Conservation (phyloP, 805 yeast species). For the Tetrapisispora nanseiensis region DNA sequence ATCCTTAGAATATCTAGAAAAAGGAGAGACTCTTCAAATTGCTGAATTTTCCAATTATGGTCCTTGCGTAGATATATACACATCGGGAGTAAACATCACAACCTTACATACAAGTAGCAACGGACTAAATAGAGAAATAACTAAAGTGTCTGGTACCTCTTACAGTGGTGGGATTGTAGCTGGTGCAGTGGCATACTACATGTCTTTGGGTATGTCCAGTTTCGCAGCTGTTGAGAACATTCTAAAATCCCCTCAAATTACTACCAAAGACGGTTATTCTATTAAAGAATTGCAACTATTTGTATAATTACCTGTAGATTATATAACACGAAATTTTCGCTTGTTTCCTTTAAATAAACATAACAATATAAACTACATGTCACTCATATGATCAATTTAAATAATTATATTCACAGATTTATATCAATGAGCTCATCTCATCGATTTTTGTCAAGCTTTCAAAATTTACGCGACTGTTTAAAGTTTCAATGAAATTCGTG, state of each 20-base stretch:
- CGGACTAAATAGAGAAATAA: constrained; percentile 29
- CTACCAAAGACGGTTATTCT: neutral
- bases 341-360: too few relatives aligned
- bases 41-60: constrained; percentile 92
- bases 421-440: neutral
- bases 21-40: constrained; percentile 33
- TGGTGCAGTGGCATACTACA: constrained; percentile 36
- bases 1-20: constrained; percentile 47
- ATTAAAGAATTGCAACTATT: constrained; percentile 1
- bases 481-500: neutral
- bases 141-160: constrained; percentile 55
- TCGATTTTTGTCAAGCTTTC: neutral
- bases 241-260: neutral
- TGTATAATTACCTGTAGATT: neutral
- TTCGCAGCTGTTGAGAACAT: constrained; percentile 28
- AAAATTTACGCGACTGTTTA: neutral
- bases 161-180: constrained; percentile 39
- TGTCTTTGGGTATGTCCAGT: constrained; percentile 34
- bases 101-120: constrained; percentile 33
- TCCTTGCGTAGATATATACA: constrained; percentile 75
- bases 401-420: too few relatives aligned
- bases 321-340: too few relatives aligned
- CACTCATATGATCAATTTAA: too few relatives aligned
- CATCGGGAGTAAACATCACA: constrained; percentile 64
- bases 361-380: too few relatives aligned